phyloP scores from a whole-genome alignment of 345 rosid species.

The Mangifera indica region DNA sequence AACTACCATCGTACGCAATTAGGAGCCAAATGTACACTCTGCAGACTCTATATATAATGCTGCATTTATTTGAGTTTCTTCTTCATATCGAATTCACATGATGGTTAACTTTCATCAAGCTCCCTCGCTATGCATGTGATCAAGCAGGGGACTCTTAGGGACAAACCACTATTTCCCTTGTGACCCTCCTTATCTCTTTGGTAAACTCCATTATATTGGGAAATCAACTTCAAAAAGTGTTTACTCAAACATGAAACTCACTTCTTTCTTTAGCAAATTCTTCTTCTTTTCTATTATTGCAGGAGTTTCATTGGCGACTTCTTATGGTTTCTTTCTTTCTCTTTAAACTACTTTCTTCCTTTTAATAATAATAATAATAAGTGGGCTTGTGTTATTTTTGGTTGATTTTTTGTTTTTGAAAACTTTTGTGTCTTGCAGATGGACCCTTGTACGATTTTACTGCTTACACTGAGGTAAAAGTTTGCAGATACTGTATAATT shows the following conservation, averaged over 20 bases:
- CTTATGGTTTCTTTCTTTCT: slow-evolving; percentile 37
- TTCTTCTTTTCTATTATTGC: slow-evolving; percentile 28
- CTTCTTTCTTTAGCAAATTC: slow-evolving; percentile 14
- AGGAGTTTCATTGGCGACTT: slow-evolving; percentile 29
- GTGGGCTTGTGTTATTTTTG: neutral
- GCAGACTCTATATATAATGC: neutral
- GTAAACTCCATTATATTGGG: neutral
- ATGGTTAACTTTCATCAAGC: neutral
- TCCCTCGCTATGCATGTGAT: slow-evolving; percentile 26
- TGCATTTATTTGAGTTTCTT: too few species aligned
- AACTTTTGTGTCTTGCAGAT: slow-evolving; percentile 34
- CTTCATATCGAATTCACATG: slow-evolving; percentile 17
- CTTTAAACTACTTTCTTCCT: neutral
- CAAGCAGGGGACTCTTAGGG: slow-evolving; percentile 18
- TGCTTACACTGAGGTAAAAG: slow-evolving; percentile 64
- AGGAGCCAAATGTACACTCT: neutral
- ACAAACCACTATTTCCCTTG: slow-evolving; percentile 30
- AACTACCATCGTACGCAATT: neutral
- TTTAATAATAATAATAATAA: neutral
- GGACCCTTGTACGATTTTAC: slow-evolving; percentile 65
- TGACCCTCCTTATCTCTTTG: slow-evolving; percentile 6
- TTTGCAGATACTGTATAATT: neutral
- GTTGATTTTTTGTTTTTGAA: neutral
- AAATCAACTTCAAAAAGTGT: neutral
- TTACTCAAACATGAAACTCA: slow-evolving; percentile 24